Evolutionary conservation across 2,329 filamentous ascomycete genomes (phyloP).

Genomic region (Myrmaecium sp.): DNA sequence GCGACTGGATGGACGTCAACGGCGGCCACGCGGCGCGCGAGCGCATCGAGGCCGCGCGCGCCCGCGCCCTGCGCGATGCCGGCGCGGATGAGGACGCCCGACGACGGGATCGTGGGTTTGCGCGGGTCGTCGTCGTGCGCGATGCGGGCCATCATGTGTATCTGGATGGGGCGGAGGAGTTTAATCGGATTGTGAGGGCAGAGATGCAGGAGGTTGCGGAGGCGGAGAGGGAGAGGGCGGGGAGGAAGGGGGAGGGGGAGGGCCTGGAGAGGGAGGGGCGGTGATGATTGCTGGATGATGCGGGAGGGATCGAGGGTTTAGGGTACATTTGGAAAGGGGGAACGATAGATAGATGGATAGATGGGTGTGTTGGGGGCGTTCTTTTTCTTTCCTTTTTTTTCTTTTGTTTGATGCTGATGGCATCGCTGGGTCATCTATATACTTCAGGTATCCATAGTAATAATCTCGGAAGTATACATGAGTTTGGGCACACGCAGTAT

Average conservation of each 20-base stretch:
- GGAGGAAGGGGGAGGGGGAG: conserved; percentile 1
- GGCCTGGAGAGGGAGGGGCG: conserved; percentile 1
- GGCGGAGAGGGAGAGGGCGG: conserved; percentile 12
- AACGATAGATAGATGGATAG: too few species aligned
- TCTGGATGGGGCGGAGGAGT: conserved; percentile 52
- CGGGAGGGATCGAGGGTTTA: too few species aligned
- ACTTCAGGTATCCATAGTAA: too few species aligned
- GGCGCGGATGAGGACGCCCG: conserved; percentile 45
- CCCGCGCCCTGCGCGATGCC: conserved; percentile 41
- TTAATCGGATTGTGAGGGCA: conserved; percentile 45
- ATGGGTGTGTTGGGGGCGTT: too few species aligned
- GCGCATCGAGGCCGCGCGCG: conserved; percentile 54
- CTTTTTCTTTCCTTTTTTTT: too few species aligned
- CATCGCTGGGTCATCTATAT: too few species aligned
- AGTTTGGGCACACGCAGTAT: too few species aligned
- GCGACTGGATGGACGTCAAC: conserved; percentile 96
- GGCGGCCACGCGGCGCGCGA: conserved; percentile 69
- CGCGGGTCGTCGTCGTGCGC: conserved; percentile 64
- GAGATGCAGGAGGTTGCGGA: conserved; percentile 49
- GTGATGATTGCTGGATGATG: conserved; percentile 4
- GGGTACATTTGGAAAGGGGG: too few species aligned
- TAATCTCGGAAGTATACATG: too few species aligned
- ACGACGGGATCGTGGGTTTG: conserved; percentile 56
- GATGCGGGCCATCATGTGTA: conserved; percentile 59
- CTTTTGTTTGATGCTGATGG: too few species aligned